Percentiles rank a stretch among this genome's conserved stretches.
Conservation (phyloP, 2,329 filamentous ascomycete species). For the Epichloe baconii region DNA sequence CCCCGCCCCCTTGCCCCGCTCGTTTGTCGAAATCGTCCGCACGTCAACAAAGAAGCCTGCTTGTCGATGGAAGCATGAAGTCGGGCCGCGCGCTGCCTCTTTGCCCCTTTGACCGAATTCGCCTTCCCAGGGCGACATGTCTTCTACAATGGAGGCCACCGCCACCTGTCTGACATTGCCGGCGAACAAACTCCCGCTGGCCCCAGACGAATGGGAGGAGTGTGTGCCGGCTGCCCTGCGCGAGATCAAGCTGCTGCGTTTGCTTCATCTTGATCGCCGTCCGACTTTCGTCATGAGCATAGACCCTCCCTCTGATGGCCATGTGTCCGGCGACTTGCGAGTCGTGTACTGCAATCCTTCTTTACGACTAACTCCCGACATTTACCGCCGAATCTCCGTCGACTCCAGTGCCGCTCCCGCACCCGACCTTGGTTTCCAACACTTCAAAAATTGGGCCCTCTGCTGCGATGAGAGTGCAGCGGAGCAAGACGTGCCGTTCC, state of each 20-base stretch:
- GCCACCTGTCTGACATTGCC: background rate
- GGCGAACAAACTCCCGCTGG: background rate
- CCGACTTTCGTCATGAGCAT: slow-evolving; percentile 26
- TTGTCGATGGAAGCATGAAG: background rate
- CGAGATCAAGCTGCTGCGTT: slow-evolving; percentile 23
- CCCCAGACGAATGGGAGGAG: background rate
- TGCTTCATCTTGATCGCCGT: slow-evolving; percentile 28
- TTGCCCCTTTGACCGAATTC: background rate
- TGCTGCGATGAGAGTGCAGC: background rate
- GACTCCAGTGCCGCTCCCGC: background rate
- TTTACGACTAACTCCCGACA: background rate
- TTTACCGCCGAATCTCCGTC: slow-evolving; percentile 1
- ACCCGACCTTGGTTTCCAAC: background rate
- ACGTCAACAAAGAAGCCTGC: background rate
- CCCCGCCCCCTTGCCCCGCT: too few relatives aligned
- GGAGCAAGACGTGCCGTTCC: slow-evolving; percentile 1
- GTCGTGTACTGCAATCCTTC: slow-evolving; percentile 25
- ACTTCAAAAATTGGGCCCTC: slow-evolving; percentile 4
- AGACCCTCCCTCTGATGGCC: slow-evolving; percentile 7
- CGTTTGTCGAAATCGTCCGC: background rate
- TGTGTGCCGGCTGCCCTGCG: slow-evolving; percentile 6
- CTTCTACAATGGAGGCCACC: background rate
- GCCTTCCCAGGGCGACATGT: background rate
- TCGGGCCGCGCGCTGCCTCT: background rate
- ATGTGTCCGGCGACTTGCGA: slow-evolving; percentile 5